Conservation (phyloP, 345 rosid genomes). For the Orychophragmus violaceus region DNA sequence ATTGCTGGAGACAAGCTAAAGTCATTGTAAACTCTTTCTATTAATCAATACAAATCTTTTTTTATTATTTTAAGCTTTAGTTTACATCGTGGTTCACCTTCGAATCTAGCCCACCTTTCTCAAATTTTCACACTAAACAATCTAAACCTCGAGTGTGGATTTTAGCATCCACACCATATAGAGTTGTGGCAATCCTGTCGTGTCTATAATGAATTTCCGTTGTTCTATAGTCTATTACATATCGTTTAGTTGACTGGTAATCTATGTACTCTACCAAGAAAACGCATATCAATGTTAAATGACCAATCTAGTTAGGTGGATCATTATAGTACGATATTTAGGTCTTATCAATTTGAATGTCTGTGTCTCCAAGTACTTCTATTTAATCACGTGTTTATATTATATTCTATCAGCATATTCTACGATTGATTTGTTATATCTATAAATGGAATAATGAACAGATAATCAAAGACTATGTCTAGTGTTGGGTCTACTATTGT, state of each 20-base stretch:
- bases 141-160: too few species aligned
- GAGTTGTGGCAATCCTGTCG: too few species aligned
- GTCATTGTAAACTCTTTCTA: too few species aligned
- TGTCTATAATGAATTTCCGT: neutral
- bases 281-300: neutral
- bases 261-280: neutral
- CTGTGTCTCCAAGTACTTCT: neutral
- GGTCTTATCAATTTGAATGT: conserved; percentile 2
- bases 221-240: neutral
- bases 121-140: too few species aligned
- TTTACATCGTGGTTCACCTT: too few species aligned
- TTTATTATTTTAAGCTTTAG: too few species aligned
- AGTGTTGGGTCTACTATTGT: conserved; percentile 19
- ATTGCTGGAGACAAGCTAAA: too few species aligned
- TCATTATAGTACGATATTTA: neutral
- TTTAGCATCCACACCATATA: neutral
- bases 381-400: neutral
- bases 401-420: neutral
- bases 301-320: conserved; percentile 10
- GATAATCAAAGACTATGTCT: conserved; percentile 1
- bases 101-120: too few species aligned
- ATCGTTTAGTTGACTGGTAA: neutral
- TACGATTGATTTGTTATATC: neutral
- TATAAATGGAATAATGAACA: neutral
- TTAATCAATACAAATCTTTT: too few species aligned